These are phyloP conservation scores for Dioscorea cayenensis DNA, from an alignment of 116 monocot genomes.

Conservation along the genomic window DNA sequence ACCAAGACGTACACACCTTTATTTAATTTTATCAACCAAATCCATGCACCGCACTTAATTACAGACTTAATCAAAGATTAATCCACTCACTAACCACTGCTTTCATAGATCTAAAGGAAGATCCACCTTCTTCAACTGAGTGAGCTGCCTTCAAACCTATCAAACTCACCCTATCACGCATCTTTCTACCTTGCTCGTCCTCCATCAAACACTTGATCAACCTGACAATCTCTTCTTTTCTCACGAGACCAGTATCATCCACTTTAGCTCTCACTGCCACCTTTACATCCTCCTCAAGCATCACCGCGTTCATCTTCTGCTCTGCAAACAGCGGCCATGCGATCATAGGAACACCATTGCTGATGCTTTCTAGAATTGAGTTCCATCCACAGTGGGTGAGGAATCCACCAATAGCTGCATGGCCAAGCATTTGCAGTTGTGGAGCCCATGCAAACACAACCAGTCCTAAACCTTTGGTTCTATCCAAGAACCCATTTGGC, in stretches of 20 bases:
- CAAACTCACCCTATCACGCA: not conserved
- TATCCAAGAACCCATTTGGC: slow-evolving; percentile 19
- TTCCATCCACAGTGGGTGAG: slow-evolving; percentile 48
- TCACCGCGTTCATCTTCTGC: slow-evolving; percentile 34
- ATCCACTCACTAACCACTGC: slow-evolving; percentile 8
- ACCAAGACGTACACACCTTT: no score
- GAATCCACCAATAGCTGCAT: slow-evolving; percentile 21
- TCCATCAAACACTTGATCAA: slow-evolving; percentile 19
- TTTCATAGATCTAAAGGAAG: slow-evolving; percentile 5
- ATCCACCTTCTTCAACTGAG: slow-evolving; percentile 7
- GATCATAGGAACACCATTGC: slow-evolving; percentile 16
- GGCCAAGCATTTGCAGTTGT: slow-evolving; percentile 20
- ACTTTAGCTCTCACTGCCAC: slow-evolving; percentile 18
- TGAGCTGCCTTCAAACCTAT: not conserved
- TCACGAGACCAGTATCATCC: slow-evolving; percentile 1
- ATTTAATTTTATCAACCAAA: no score
- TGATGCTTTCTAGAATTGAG: slow-evolving; percentile 21
- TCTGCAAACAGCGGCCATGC: slow-evolving; percentile 56
- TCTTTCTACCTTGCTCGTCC: slow-evolving; percentile 5
- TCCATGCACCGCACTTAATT: no score
- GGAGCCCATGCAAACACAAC: slow-evolving; percentile 21
- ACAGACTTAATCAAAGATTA: not conserved
- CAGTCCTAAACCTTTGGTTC: slow-evolving; percentile 11
- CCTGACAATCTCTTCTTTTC: slow-evolving; percentile 15
- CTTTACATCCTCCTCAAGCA: slow-evolving; percentile 26